A percentile compares a stretch with the other conserved stretches of the same genome.
Conservation (phyloP, 75 land plant species). For the Sequoiadendron giganteum region DNA sequence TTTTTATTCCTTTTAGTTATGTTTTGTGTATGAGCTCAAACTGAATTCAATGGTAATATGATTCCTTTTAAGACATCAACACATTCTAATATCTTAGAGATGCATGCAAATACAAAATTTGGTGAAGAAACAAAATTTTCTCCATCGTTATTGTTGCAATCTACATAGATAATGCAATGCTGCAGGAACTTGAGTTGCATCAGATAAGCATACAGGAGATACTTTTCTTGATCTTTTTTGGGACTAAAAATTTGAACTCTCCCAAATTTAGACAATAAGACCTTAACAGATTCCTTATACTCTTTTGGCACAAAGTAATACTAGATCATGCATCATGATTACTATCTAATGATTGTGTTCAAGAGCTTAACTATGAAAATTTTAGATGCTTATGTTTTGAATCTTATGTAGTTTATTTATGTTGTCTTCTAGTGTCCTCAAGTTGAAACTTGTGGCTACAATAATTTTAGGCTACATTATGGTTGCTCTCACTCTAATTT, state of each 20-base stretch:
- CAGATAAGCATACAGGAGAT: too few species aligned
- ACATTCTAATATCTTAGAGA: background rate
- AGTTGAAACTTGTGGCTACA: background rate
- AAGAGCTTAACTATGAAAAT: background rate
- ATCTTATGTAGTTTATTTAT: background rate
- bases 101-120: too few species aligned
- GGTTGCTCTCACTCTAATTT: background rate
- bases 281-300: background rate
- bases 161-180: background rate
- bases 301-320: background rate
- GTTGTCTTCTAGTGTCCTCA: background rate
- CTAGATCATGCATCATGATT: background rate
- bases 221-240: background rate
- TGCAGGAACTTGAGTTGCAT: slow-evolving; percentile 16
- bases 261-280: background rate
- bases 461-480: background rate
- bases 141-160: background rate
- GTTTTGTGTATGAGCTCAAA: background rate
- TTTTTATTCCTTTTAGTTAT: background rate
- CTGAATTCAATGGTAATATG: background rate
- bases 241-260: background rate
- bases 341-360: background rate
- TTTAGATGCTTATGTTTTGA: background rate
- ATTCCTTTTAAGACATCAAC: background rate
- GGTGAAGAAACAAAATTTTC: background rate